Percentiles rank a stretch among this genome's conserved stretches.
Conservation (phyloP, 2,329 filamentous ascomycete genomes). For the Ustulina deusta region DNA sequence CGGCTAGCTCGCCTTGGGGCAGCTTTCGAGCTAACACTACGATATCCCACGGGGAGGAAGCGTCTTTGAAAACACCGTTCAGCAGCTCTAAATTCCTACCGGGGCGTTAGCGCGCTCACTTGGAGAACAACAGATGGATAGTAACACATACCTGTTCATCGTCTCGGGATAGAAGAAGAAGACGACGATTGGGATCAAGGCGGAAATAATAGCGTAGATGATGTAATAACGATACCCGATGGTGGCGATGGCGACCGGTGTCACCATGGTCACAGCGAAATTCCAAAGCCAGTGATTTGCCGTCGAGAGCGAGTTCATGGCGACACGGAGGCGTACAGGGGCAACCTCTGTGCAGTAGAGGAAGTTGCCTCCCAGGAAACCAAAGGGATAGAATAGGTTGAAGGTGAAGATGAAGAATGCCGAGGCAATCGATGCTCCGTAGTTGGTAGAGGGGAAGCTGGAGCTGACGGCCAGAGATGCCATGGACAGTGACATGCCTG, state of each 20-base stretch:
- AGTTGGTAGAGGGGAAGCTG: constrained; percentile 60
- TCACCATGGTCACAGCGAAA: constrained; percentile 72
- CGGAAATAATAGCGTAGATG: constrained; percentile 74
- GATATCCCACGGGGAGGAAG: constrained; percentile 23
- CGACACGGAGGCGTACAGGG: constrained; percentile 62
- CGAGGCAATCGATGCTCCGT: constrained; percentile 61
- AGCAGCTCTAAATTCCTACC: constrained; percentile 18
- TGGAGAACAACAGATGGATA: background rate
- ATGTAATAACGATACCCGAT: constrained; percentile 72
- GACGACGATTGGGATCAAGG: constrained; percentile 66
- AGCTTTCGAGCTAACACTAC: constrained; percentile 16
- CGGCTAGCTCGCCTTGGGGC: constrained; percentile 17
- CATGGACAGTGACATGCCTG: constrained; percentile 68
- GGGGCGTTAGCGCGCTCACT: background rate
- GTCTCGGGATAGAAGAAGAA: constrained; percentile 75
- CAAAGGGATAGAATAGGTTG: constrained; percentile 64
- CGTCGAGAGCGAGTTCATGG: constrained; percentile 65
- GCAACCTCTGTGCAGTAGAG: constrained; percentile 69
- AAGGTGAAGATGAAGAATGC: constrained; percentile 64
- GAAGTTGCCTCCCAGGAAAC: constrained; percentile 68
- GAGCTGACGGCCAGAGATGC: constrained; percentile 64
- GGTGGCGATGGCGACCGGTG: constrained; percentile 66
- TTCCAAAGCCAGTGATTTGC: constrained; percentile 65
- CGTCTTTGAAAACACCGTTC: constrained; percentile 21
- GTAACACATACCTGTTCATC: constrained; percentile 59